A percentile compares a stretch with the other conserved stretches of the same genome.
phyloP scores from a whole-genome alignment of 257 asterid species.

The Rubia yunnanensis region DNA sequence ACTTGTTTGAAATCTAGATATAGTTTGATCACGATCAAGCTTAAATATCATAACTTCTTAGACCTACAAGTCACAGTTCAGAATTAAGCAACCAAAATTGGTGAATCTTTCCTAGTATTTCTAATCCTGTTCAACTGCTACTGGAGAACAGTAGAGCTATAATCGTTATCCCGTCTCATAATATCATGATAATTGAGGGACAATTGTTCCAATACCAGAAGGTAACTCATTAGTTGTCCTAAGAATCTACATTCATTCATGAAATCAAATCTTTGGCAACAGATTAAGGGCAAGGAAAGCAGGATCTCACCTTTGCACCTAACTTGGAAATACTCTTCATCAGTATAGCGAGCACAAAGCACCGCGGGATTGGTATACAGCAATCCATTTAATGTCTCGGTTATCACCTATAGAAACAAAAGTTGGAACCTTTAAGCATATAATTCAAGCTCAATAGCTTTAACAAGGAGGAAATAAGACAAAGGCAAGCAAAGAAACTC shows the following conservation, averaged over 20 bases:
- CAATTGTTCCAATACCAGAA: not conserved
- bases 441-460: not conserved
- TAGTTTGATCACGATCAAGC: not conserved
- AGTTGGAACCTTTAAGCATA: conserved; percentile 7
- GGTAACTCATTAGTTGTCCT: too few species aligned
- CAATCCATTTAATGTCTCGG: conserved; percentile 80
- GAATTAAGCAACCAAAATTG: not conserved
- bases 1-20: not conserved
- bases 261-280: not conserved
- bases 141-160: too few species aligned
- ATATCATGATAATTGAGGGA: not conserved
- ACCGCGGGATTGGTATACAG: conserved; percentile 67
- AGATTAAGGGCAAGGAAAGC: not conserved
- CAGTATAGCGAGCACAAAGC: conserved; percentile 70
- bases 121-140: too few species aligned
- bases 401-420: conserved; percentile 47
- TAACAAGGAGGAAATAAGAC: not conserved
- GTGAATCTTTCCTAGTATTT: not conserved
- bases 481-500: conserved; percentile 25
- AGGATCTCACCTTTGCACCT: conserved; percentile 65
- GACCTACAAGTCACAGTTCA: not conserved
- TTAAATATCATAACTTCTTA: not conserved
- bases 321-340: conserved; percentile 65
- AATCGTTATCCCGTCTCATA: not conserved
- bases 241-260: not conserved